Evolutionary conservation across 139 green algal genomes (phyloP), one percentile per base, ranked within the genome.

Genomic region (Edaphochlamys debaryana): DNA sequence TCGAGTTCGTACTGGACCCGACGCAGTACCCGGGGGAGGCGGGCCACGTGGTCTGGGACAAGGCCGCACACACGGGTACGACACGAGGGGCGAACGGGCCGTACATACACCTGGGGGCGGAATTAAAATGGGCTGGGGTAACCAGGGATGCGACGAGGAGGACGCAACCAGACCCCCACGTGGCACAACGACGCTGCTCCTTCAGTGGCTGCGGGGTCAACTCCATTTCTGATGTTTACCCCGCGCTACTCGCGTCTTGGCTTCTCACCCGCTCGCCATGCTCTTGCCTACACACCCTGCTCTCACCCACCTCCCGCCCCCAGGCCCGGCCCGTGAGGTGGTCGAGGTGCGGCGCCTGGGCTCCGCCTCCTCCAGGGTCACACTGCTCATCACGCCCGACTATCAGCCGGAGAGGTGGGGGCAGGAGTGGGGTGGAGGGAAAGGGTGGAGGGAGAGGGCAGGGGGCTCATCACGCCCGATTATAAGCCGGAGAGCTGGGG

Each of bases 401-500:
- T 81, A 81, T 60, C 75, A 81, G 75, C 75, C 75, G 40, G 75
- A 81, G 75, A 62, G 75, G 75, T 81, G 60, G 6, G 54, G 0
- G 17, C 17, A 0, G 41, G 4, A 8, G 29, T 4, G 50, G 40
- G 9, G 2, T 15, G 69, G 7, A 15, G 41, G 42, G 56, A 6
- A 6, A n/a, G 25, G 25, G 56, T n/a, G n/a, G n/a, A n/a, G n/a
- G n/a, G n/a, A n/a, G n/a, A n/a, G n/a, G n/a, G n/a, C n/a, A n/a
- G n/a, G n/a, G n/a, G n/a, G n/a, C n/a, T n/a, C n/a, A n/a, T n/a
- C n/a, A n/a, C n/a, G n/a, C n/a, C n/a, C n/a, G n/a, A n/a, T n/a
- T n/a, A n/a, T n/a, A n/a, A n/a, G n/a, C n/a, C n/a, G n/a, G n/a
- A n/a, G n/a, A n/a, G n/a, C n/a, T n/a, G n/a, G n/a, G n/a, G n/a